Evolutionary conservation across 1,284 basidiomycete species (phyloP), one percentile per base, ranked within the genome.

Genomic region (Trichosporon inkin): DNA sequence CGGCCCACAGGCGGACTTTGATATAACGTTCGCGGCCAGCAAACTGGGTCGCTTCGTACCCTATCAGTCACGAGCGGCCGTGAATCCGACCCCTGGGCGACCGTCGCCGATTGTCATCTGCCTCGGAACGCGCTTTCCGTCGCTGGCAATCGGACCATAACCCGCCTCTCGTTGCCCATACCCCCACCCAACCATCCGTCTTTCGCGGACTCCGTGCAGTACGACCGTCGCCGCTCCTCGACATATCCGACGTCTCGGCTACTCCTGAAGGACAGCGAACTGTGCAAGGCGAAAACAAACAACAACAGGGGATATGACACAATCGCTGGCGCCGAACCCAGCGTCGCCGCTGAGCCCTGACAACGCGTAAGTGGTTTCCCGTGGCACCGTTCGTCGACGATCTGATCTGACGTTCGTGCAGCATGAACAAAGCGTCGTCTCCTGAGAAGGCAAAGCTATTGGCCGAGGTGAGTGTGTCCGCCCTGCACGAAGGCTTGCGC

Each of bases 391-490:
- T 16, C 28, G 28, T 24, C 22, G 28, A 3, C 16, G 2, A n/a
- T 32, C 24, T 49, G 22, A 17, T 10, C 52, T 54, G 36, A 54
- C 53, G 0, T 3, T 20, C 28, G 28, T 13, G 22, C 24, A 55
- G 54, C 8, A 34, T 34, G 17, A 28, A 19, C 39, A 55, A 44
- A n/a, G 24, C 39, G 13, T 41, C 54, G 28, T 55, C 54, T 6
- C 54, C 54, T n/a, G 54, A 55, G 19, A 32, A 41, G 39, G 11
- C 39, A 24, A 55, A 55, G 39, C 54, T 55, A 6, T 24, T 41
- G n/a, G 17, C 54, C 20, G 54, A 55, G 40, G 54, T 55, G 54
- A 41, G 54, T 44, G 51, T 36, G 28, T 10, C n/a, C 44, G 13
- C 5, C 22, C 24, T 49, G 14, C 19, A 24, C 3, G 19, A 49